phyloP scores from a whole-genome alignment of 2,329 filamentous ascomycete species.

The Lachnellula willkommii region DNA sequence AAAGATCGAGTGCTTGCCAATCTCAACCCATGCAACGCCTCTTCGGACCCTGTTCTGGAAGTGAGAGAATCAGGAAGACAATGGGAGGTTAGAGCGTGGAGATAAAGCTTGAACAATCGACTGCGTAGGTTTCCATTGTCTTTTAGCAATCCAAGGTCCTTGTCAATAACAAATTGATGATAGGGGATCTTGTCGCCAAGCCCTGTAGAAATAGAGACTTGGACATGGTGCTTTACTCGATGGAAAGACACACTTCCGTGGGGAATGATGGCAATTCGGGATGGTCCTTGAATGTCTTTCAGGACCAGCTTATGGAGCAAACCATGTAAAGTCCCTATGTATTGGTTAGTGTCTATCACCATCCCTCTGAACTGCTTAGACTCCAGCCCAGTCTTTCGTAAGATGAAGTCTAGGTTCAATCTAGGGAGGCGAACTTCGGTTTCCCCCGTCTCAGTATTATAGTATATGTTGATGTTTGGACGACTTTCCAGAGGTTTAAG shows the following conservation, averaged over 20 bases:
- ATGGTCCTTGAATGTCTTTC: constrained; percentile 36
- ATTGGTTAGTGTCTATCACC: constrained; percentile 42
- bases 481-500: constrained; percentile 35
- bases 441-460: constrained; percentile 8
- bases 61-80: constrained; percentile 33
- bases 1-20: constrained; percentile 48
- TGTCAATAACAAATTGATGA: constrained; percentile 46
- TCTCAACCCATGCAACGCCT: constrained; percentile 43
- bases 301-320: constrained; percentile 54
- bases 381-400: constrained; percentile 31
- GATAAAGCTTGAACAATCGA: constrained; percentile 45
- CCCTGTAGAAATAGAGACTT: constrained; percentile 43
- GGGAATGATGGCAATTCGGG: constrained; percentile 48
- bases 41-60: constrained; percentile 47
- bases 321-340: constrained; percentile 52
- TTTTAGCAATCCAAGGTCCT: constrained; percentile 42
- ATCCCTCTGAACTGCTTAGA: constrained; percentile 48
- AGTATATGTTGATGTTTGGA: constrained; percentile 33
- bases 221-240: constrained; percentile 29
- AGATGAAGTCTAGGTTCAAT: constrained; percentile 43
- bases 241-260: constrained; percentile 35
- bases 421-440: constrained; percentile 40
- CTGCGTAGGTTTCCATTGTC: constrained; percentile 47
- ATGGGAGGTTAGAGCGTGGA: constrained; percentile 52
- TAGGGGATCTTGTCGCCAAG: constrained; percentile 43